These are phyloP conservation scores for Chytriomyces sp. DNA, from an alignment of 192 early-diverging fungal species.

Conservation along the genomic window DNA sequence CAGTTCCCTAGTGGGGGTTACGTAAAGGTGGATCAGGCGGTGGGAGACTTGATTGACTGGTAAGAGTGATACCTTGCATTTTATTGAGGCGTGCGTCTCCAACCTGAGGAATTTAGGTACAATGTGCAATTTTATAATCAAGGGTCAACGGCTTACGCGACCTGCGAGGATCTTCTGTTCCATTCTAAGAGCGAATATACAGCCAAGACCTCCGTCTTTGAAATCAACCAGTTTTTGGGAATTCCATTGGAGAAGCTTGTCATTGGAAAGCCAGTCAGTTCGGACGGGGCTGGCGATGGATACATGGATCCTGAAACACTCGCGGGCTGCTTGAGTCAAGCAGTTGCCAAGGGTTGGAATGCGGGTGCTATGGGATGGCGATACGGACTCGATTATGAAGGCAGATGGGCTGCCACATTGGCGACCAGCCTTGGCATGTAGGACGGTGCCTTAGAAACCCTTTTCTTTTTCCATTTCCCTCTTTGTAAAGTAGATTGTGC, in stretches of 20 bases:
- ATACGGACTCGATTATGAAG: background rate
- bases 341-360: background rate
- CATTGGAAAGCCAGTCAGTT: background rate
- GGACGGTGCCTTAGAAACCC: too few relatives aligned
- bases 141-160: background rate
- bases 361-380: conserved; percentile 6
- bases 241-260: background rate
- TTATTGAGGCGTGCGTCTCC: too few relatives aligned
- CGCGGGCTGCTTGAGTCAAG: background rate
- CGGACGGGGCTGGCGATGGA: background rate
- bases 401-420: background rate
- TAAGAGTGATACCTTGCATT: background rate
- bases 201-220: background rate
- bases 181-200: too few relatives aligned
- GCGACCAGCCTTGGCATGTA: background rate
- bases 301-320: background rate
- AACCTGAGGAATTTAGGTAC: too few relatives aligned
- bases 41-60: background rate
- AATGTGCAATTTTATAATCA: background rate
- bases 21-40: background rate
- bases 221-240: background rate
- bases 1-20: background rate
- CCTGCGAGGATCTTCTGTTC: background rate
- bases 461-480: too few relatives aligned
- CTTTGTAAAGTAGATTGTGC: too few relatives aligned